These are phyloP conservation scores for Phlyctochytrium planicorne DNA, from an alignment of 192 early-diverging fungal species.

Conservation along the genomic window DNA sequence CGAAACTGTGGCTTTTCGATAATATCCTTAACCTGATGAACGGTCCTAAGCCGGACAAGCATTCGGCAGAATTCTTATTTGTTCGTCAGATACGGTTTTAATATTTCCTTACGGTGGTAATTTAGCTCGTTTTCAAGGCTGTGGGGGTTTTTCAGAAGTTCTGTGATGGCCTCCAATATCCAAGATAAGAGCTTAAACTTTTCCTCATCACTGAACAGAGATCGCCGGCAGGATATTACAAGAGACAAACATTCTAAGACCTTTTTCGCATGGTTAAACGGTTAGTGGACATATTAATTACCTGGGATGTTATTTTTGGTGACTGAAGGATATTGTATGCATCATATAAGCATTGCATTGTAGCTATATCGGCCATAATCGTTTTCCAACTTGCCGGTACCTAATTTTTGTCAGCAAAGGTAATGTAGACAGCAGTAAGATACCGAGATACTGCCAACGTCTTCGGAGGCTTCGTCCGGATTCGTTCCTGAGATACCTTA, in stretches of 20 bases:
- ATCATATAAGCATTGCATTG: conserved; percentile 69
- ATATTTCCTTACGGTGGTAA: conserved; percentile 54
- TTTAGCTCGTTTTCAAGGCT: conserved; percentile 74
- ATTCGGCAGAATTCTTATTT: conserved; percentile 72
- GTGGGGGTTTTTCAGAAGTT: conserved; percentile 60
- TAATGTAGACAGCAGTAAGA: conserved; percentile 12
- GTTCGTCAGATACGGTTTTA: neutral
- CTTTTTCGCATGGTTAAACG: too few relatives aligned
- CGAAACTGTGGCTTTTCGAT: conserved; percentile 67
- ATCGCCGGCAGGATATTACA: conserved; percentile 77
- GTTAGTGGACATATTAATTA: too few relatives aligned
- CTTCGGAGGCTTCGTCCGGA: conserved; percentile 77
- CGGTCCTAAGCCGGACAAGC: conserved; percentile 76
- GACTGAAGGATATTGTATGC: conserved; percentile 57
- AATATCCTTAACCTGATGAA: conserved; percentile 80
- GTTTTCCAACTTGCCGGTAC: conserved; percentile 79
- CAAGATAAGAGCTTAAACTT: conserved; percentile 66
- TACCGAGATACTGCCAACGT: conserved; percentile 66
- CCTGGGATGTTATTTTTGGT: neutral
- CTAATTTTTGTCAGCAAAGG: conserved; percentile 38
- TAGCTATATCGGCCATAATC: conserved; percentile 67
- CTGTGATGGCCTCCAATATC: conserved; percentile 67
- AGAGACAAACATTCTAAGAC: conserved; percentile 81
- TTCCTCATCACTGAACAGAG: conserved; percentile 79
- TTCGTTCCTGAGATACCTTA: conserved; percentile 26